Evolutionary conservation across 495 filamentous ascomycete species (phyloP).

Genomic region (Neurospora tetrasperma): DNA sequence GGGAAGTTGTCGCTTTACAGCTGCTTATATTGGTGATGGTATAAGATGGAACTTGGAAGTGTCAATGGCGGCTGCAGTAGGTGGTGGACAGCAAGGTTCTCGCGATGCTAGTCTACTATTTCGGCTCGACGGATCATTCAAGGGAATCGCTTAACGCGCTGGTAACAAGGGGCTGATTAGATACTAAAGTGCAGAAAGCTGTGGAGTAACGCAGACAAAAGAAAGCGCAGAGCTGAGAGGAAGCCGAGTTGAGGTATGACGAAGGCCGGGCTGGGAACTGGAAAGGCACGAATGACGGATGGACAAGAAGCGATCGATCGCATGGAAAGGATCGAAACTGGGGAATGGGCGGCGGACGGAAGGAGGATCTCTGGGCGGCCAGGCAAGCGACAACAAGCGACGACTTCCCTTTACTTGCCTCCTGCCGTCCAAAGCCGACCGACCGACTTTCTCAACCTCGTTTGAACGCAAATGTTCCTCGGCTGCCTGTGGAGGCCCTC

Average conservation of each 20-base stretch:
- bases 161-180: neutral
- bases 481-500: neutral
- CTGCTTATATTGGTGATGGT: neutral
- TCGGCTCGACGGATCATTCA: neutral
- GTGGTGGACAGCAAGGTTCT: slow-evolving; percentile 1
- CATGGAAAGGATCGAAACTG: neutral
- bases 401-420: neutral
- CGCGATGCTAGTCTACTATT: neutral
- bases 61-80: neutral
- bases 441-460: neutral
- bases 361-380: neutral
- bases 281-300: neutral
- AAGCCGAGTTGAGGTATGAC: neutral
- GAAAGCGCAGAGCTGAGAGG: neutral
- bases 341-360: neutral
- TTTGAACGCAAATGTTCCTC: neutral
- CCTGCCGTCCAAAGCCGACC: neutral
- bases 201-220: neutral
- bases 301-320: neutral
- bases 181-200: neutral
- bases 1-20: neutral
- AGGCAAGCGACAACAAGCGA: neutral
- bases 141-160: neutral
- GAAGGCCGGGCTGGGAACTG: neutral
- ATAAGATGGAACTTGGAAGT: neutral